These are phyloP conservation scores for Amphicarpaea edgeworthii DNA, from an alignment of 306 rosid species.

Conservation along the genomic window DNA sequence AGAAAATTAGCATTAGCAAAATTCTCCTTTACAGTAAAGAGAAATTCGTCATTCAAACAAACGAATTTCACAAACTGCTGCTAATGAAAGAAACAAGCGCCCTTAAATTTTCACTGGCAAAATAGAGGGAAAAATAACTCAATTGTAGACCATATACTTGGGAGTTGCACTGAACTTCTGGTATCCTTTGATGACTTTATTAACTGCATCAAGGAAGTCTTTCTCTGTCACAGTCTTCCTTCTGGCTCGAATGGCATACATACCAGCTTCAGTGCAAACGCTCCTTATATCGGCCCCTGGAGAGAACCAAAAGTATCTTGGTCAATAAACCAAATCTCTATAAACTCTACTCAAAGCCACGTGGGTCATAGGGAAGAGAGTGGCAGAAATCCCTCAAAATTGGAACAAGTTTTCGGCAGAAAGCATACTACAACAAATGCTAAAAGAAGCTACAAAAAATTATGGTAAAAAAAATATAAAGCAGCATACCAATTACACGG, in stretches of 20 bases:
- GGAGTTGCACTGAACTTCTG: constrained; percentile 96
- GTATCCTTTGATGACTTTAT: constrained; percentile 90
- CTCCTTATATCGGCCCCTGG: constrained; percentile 92
- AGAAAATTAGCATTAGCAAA: no score
- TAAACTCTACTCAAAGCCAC: background rate
- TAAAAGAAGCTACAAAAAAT: background rate
- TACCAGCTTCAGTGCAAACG: constrained; percentile 93
- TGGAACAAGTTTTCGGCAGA: background rate
- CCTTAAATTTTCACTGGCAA: background rate
- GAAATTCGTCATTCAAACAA: no score
- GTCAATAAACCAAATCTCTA: constrained; percentile 40
- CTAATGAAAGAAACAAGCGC: background rate
- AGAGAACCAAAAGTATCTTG: background rate
- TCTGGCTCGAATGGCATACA: constrained; percentile 89
- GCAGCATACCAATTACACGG: background rate
- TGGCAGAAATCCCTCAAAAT: background rate
- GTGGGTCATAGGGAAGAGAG: background rate
- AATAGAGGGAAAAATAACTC: constrained; percentile 36
- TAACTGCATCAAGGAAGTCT: constrained; percentile 91
- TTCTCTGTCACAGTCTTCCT: constrained; percentile 92
- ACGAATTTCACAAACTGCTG: constrained; percentile 25
- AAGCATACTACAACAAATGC: background rate
- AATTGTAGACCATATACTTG: constrained; percentile 91
- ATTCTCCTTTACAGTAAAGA: no score
- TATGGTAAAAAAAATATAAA: background rate